Percentiles rank a stretch among this genome's conserved stretches.
These are phyloP conservation scores for Elaeis oleifera DNA, from an alignment of 202 grass and related monocot species.

Conservation along the genomic window DNA sequence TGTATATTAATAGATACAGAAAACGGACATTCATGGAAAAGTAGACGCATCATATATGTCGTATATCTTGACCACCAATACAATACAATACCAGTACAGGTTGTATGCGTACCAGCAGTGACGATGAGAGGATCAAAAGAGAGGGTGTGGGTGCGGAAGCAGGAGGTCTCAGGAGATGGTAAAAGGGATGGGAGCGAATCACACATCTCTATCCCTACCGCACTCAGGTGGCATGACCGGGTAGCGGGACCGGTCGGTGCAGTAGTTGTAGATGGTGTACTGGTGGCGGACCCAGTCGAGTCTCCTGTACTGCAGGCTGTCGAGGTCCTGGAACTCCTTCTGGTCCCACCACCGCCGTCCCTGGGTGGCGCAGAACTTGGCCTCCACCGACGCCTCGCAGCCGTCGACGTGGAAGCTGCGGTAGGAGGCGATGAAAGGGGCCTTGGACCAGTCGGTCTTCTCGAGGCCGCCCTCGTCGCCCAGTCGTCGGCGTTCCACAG, in stretches of 20 bases:
- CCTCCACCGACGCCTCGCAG: slow-evolving; percentile 80
- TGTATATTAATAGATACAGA: too few relatives aligned
- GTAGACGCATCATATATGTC: too few relatives aligned
- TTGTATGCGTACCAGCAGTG: too few relatives aligned
- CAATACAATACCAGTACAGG: too few relatives aligned
- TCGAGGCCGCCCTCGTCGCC: slow-evolving; percentile 72
- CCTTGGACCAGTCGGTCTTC: slow-evolving; percentile 87
- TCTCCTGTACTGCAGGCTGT: slow-evolving; percentile 51
- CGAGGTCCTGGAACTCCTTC: slow-evolving; percentile 68
- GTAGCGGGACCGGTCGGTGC: slow-evolving; percentile 35
- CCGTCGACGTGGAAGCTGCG: slow-evolving; percentile 86
- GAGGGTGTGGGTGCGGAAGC: too few relatives aligned
- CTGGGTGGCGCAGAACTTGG: slow-evolving; percentile 65
- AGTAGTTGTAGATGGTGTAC: slow-evolving; percentile 96
- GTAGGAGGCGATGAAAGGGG: slow-evolving; percentile 81
- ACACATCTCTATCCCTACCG: slow-evolving; percentile 3
- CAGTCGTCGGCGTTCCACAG: slow-evolving; percentile 97
- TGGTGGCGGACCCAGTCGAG: slow-evolving; percentile 40
- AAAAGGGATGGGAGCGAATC: not conserved
- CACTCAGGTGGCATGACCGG: slow-evolving; percentile 8
- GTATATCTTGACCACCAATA: too few relatives aligned
- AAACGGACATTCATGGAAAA: too few relatives aligned
- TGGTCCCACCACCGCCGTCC: slow-evolving; percentile 84
- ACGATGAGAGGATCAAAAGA: too few relatives aligned
- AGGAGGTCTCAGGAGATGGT: too few relatives aligned